phyloP scores from a whole-genome alignment of 805 yeast genomes.

The Sugiyamaella floridensis region DNA sequence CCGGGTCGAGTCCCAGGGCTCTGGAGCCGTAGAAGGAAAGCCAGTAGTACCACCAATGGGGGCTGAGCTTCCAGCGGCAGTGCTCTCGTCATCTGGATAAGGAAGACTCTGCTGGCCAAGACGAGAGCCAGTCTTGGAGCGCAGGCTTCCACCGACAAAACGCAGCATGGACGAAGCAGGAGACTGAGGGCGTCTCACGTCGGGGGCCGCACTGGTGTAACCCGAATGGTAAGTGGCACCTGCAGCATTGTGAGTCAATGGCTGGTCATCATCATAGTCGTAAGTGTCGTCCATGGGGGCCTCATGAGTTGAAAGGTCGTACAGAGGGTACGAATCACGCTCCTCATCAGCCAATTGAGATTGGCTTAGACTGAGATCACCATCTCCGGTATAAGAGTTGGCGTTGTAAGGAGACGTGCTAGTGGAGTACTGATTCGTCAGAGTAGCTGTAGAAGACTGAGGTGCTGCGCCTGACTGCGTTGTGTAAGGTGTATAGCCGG shows the following conservation, averaged over 20 bases:
- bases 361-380: slow-evolving; percentile 1
- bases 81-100: slow-evolving; percentile 17
- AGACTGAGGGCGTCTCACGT: neutral
- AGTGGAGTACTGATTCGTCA: neutral
- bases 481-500: neutral
- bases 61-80: slow-evolving; percentile 12
- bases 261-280: slow-evolving; percentile 17
- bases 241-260: slow-evolving; percentile 15
- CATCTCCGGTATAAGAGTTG: neutral
- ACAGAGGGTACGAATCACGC: slow-evolving; percentile 14
- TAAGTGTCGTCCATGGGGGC: slow-evolving; percentile 12
- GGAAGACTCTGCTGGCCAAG: slow-evolving; percentile 9
- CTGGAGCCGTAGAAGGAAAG: slow-evolving; percentile 11
- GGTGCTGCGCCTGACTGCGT: neutral
- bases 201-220: neutral
- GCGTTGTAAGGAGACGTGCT: neutral
- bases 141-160: slow-evolving; percentile 16
- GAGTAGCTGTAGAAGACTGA: neutral
- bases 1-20: neutral
- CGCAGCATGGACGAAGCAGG: neutral
- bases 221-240: neutral
- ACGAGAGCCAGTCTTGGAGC: neutral
- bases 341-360: neutral
- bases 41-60: slow-evolving; percentile 25
- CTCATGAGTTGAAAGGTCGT: slow-evolving; percentile 16